phyloP scores from a whole-genome alignment of 2,329 filamentous ascomycete genomes.

The Colletotrichum tofieldiae region DNA sequence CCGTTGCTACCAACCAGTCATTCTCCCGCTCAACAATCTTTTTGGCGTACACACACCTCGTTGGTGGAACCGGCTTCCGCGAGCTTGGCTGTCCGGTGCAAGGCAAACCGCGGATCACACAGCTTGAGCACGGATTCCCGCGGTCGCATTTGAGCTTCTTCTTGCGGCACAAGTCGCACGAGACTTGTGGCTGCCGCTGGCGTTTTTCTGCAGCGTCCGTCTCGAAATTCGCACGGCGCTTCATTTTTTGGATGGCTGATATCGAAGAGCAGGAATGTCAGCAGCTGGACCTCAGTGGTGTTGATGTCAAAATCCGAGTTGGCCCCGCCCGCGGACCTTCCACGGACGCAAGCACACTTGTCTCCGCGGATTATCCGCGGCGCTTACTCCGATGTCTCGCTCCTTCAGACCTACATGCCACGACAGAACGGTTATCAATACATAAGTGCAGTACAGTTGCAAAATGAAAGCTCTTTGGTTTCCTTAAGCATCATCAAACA shows the following conservation, averaged over 20 bases:
- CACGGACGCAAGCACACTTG: fast-evolving
- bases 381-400: background rate
- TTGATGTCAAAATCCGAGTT: background rate
- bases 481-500: background rate
- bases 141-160: constrained; percentile 55
- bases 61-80: background rate
- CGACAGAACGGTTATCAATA: background rate
- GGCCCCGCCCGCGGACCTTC: constrained; percentile 12
- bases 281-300: background rate
- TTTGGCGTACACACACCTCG: background rate
- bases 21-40: background rate
- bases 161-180: constrained; percentile 51
- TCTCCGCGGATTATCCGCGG: constrained; percentile 40
- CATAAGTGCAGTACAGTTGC: background rate
- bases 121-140: constrained; percentile 49
- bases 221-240: constrained; percentile 15
- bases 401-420: background rate
- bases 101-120: constrained; percentile 46
- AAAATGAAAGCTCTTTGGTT: background rate
- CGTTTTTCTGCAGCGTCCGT: background rate
- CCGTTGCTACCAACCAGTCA: background rate
- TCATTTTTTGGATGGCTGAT: background rate
- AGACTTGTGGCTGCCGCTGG: constrained; percentile 50
- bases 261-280: background rate
- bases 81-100: constrained; percentile 45